Percentiles rank a stretch among this genome's conserved stretches.
Conservation (phyloP, 768 basidiomycete species). For the Fistulinella prunicolor region DNA sequence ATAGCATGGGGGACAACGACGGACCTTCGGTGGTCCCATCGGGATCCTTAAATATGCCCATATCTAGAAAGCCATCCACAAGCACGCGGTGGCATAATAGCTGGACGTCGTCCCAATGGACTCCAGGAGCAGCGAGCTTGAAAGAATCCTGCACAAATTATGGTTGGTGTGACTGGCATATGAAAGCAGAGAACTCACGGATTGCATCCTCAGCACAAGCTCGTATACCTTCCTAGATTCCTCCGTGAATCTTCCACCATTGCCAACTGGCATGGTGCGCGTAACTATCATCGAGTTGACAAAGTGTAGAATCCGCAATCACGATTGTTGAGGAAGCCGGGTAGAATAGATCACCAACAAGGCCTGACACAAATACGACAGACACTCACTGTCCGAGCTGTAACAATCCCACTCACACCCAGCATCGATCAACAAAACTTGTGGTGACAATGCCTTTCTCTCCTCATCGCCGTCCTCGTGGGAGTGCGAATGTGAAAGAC, state of each 20-base stretch:
- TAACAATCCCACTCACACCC: constrained; percentile 86
- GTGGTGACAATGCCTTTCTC: constrained; percentile 47
- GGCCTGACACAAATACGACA: too few species aligned
- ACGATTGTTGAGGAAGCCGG: too few species aligned
- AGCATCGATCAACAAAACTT: constrained; percentile 89
- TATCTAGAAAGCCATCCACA: constrained; percentile 73
- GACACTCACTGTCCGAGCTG: constrained; percentile 54
- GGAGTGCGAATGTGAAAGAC: constrained; percentile 40
- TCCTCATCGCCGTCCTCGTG: background rate
- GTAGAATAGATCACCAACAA: too few species aligned
- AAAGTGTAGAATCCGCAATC: background rate
- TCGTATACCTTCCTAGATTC: constrained; percentile 83
- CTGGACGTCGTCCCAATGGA: constrained; percentile 90
- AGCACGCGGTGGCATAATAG: constrained; percentile 78
- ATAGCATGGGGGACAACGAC: background rate
- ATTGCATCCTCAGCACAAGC: constrained; percentile 89
- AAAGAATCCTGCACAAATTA: constrained; percentile 58
- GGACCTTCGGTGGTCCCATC: constrained; percentile 32
- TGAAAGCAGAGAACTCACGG: constrained; percentile 39
- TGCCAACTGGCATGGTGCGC: constrained; percentile 90
- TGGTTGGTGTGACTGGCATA: background rate
- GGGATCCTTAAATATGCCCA: constrained; percentile 83
- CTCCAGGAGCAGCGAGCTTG: constrained; percentile 64
- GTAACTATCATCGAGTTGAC: constrained; percentile 54
- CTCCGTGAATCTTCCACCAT: constrained; percentile 82